phyloP scores from a whole-genome alignment of 1,284 basidiomycete species.

The Puccinia triticina region DNA sequence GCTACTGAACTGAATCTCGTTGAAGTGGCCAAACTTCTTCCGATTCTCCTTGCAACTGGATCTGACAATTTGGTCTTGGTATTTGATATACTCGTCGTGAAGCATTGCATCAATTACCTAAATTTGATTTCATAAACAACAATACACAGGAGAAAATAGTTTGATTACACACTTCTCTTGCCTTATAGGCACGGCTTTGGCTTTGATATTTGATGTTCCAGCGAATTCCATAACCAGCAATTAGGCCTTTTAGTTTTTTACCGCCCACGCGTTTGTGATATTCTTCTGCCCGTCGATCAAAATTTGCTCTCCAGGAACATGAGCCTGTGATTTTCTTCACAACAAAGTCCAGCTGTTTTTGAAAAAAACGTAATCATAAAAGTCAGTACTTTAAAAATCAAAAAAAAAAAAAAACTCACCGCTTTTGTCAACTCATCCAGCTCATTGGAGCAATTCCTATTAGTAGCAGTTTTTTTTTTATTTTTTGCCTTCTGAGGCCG shows the following conservation, averaged over 20 bases:
- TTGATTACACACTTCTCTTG: conserved; percentile 23
- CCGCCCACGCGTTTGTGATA: not conserved
- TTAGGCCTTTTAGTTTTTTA: not conserved
- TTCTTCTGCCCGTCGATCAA: not conserved
- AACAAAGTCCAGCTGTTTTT: conserved; percentile 12
- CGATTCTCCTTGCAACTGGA: not conserved
- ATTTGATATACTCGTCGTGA: conserved; percentile 8
- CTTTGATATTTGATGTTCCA: conserved; percentile 36
- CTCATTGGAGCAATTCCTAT: conserved; percentile 3
- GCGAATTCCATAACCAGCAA: conserved; percentile 25
- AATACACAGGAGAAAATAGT: not conserved
- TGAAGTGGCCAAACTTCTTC: conserved; percentile 4
- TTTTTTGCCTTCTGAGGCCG: not conserved
- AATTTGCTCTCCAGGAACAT: conserved; percentile 11
- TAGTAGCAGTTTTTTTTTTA: not conserved
- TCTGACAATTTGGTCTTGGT: not conserved
- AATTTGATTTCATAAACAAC: not conserved
- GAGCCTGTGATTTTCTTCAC: conserved; percentile 1
- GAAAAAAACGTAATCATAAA: too few species aligned
- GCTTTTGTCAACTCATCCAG: conserved; percentile 1
- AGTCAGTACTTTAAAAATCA: not conserved
- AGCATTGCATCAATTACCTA: conserved; percentile 20
- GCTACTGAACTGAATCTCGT: conserved; percentile 9
- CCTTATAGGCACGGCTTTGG: not conserved
- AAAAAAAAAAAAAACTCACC: not conserved